Percentiles rank a stretch among this genome's conserved stretches.
These are phyloP conservation scores for Excoecaria cochinchinensis DNA, from an alignment of 345 rosid genomes.

Conservation along the genomic window DNA sequence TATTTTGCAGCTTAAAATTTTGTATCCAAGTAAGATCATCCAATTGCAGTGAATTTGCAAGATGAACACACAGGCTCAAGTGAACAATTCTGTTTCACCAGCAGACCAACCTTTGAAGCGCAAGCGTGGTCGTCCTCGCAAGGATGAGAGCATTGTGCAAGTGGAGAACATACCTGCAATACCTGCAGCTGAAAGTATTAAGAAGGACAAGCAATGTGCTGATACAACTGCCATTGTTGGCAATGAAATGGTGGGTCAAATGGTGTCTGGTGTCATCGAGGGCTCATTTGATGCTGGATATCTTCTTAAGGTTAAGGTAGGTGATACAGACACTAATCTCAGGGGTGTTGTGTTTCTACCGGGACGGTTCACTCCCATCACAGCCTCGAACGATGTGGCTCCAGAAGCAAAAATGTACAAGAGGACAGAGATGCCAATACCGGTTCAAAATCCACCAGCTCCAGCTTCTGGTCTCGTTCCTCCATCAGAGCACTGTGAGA, in stretches of 20 bases:
- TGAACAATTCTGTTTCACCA: slow-evolving; percentile 32
- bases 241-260: slow-evolving; percentile 48
- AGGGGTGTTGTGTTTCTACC: slow-evolving; percentile 61
- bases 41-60: slow-evolving; percentile 5
- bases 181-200: slow-evolving; percentile 26
- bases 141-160: slow-evolving; percentile 34
- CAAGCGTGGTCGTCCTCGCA: slow-evolving; percentile 64
- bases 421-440: slow-evolving; percentile 44
- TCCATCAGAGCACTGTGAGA: slow-evolving; percentile 25
- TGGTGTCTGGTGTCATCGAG: slow-evolving; percentile 59
- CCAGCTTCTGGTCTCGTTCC: slow-evolving; percentile 16
- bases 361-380: slow-evolving; percentile 42
- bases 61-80: slow-evolving; percentile 42
- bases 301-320: slow-evolving; percentile 55
- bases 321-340: slow-evolving; percentile 43
- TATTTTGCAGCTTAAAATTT: slow-evolving; percentile 21
- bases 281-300: slow-evolving; percentile 68
- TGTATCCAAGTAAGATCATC: neutral
- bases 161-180: slow-evolving; percentile 27
- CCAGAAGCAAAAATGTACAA: slow-evolving; percentile 52
- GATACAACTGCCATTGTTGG: slow-evolving; percentile 21
- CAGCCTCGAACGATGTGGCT: slow-evolving; percentile 64
- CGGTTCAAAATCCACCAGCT: slow-evolving; percentile 29
- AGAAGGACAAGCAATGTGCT: slow-evolving; percentile 28
- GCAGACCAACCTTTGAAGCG: slow-evolving; percentile 42